Evolutionary conservation across 352 stramenopile species (phyloP).

Genomic region (Phytopythium boreale): DNA sequence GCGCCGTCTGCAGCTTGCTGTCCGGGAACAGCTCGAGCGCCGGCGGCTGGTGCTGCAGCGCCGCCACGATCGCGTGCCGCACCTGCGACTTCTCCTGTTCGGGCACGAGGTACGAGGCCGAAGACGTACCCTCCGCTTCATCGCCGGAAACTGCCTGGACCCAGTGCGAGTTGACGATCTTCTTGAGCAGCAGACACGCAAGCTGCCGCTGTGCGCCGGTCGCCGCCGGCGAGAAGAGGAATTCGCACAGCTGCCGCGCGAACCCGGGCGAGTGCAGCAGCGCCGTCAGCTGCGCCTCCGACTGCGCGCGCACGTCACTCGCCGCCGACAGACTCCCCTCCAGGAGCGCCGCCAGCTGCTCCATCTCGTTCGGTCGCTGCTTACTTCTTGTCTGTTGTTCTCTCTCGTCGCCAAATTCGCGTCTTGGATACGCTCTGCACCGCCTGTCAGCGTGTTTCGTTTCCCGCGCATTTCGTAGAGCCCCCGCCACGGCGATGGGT

Average conservation of each 20-base stretch:
- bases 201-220: constrained; percentile 54
- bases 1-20: constrained; percentile 77
- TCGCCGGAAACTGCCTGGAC: constrained; percentile 18
- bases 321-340: constrained; percentile 48
- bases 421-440: not conserved
- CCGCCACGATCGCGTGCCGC: constrained; percentile 48
- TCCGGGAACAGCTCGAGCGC: constrained; percentile 46
- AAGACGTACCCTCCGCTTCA: constrained; percentile 25
- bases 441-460: not conserved
- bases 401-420: not conserved
- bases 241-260: constrained; percentile 65
- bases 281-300: constrained; percentile 62
- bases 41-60: constrained; percentile 40
- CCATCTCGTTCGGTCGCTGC: not conserved
- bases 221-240: constrained; percentile 43
- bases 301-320: constrained; percentile 45
- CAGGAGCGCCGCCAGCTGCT: constrained; percentile 49
- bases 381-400: not conserved
- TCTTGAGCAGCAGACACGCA: constrained; percentile 73
- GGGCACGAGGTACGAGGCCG: constrained; percentile 38
- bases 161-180: constrained; percentile 69
- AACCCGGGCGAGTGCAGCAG: constrained; percentile 61
- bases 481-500: not conserved
- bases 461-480: not conserved
- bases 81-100: constrained; percentile 73